Evolutionary conservation across 1,284 basidiomycete species (phyloP).

Genomic region (Apiotrichum brassicae): DNA sequence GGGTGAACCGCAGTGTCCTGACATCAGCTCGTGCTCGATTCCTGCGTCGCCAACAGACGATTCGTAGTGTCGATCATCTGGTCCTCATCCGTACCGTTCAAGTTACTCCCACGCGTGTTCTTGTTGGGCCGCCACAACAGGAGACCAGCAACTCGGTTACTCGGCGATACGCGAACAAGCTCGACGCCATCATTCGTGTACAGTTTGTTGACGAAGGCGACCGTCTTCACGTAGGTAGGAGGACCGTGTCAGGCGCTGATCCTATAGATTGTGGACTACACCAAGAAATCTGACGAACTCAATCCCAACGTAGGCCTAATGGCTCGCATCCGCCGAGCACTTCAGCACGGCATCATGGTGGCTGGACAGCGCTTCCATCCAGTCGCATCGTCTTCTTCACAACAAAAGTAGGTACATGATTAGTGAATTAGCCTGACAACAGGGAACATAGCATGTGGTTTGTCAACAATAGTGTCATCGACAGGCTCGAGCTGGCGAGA

Average conservation of each 20-base stretch:
- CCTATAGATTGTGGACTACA: slow-evolving; percentile 30
- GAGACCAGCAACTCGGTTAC: slow-evolving; percentile 46
- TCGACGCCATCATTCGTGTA: slow-evolving; percentile 44
- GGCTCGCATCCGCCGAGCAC: slow-evolving; percentile 40
- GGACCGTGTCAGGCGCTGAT: not conserved
- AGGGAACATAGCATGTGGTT: slow-evolving; percentile 47
- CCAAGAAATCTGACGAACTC: slow-evolving; percentile 29
- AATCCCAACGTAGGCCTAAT: slow-evolving; percentile 34
- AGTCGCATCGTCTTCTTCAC: slow-evolving; percentile 39
- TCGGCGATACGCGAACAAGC: slow-evolving; percentile 28
- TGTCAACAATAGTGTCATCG: slow-evolving; percentile 32
- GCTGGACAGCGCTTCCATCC: slow-evolving; percentile 37
- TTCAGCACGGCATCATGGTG: slow-evolving; percentile 38
- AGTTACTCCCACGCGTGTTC: slow-evolving; percentile 44
- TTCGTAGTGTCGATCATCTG: slow-evolving; percentile 23
- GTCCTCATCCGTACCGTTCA: slow-evolving; percentile 39
- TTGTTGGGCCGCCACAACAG: slow-evolving; percentile 40
- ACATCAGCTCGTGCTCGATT: not conserved
- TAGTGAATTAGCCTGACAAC: slow-evolving; percentile 7
- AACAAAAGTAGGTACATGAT: slow-evolving; percentile 33
- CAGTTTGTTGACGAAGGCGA: slow-evolving; percentile 45
- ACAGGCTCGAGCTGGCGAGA: slow-evolving; percentile 24
- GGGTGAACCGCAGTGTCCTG: not conserved
- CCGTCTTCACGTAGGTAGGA: slow-evolving; percentile 31
- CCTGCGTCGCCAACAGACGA: not conserved